Conservation (phyloP, 1,284 basidiomycete genomes). For the Agroathelia rolfsii region DNA sequence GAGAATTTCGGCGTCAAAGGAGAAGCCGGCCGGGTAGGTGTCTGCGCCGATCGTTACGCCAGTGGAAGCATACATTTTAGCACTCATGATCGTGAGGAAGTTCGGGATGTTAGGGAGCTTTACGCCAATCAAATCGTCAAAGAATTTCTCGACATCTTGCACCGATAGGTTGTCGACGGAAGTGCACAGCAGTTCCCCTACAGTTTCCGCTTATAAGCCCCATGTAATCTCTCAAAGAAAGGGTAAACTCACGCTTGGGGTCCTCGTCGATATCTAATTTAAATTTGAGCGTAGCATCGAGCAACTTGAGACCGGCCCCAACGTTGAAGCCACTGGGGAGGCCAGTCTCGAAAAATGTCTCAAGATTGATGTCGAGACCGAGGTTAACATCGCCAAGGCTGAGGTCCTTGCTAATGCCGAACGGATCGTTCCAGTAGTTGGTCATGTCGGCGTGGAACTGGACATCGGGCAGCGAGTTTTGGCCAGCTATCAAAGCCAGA, state of each 20-base stretch:
- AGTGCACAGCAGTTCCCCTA: too few relatives aligned
- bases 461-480: background rate
- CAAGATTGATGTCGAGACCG: conserved; percentile 6
- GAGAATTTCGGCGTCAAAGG: conserved; percentile 7
- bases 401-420: conserved; percentile 7
- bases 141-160: too few relatives aligned
- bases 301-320: conserved; percentile 1
- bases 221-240: too few relatives aligned
- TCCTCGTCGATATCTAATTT: conserved; percentile 4
- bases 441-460: conserved; percentile 1
- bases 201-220: too few relatives aligned
- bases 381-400: conserved; percentile 4
- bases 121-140: too few relatives aligned
- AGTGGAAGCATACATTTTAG: conserved; percentile 5
- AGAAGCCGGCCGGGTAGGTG: too few relatives aligned
- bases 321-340: conserved; percentile 1
- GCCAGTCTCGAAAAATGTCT: conserved; percentile 3
- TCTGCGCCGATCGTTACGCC: conserved; percentile 6
- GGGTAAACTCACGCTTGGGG: background rate
- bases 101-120: background rate
- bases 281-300: too few relatives aligned
- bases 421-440: conserved; percentile 7
- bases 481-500: conserved; percentile 2
- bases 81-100: conserved; percentile 2
- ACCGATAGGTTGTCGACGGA: too few relatives aligned